Evolutionary conservation across 139 green algal species (phyloP), one percentile per base, ranked within the genome.

Genomic region (Coccomyxa sp.): DNA sequence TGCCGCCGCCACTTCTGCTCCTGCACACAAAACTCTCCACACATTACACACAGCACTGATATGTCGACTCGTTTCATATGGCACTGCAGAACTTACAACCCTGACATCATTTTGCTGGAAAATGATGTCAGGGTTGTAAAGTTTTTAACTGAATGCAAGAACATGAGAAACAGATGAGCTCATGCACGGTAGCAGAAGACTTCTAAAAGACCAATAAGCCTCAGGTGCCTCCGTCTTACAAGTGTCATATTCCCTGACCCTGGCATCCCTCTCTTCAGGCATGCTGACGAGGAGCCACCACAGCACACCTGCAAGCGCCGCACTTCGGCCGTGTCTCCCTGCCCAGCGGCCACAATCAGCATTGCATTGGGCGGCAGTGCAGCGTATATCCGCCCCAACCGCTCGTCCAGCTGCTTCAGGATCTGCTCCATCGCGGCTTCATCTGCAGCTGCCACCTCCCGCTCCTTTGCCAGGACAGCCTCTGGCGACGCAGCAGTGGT

Each of bases 331-430:
- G 89, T 95, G 85, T 95, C 88, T 0, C 92, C 93, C 67, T 93
- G 90, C 1, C 91, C 89, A 12, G 90, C 91, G 12, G 85, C 82
- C 57, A 95, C 84, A 7, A 96, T 13, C 16, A 96, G 68, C 86
- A 96, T 74, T 15, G 83, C 89, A 79, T 93, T 92, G 0, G 77
- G 16, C 18, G 88, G 88, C 81, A 93, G 81, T 0, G 84, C 86
- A 0, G 75, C 75, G 57, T 83, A 90, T 38, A 96, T n/a, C 17
- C 58, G 28, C 14, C 51, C 81, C 63, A 96, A 31, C 9, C 81
- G 82, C 0, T 17, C 31, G 67, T 94, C 90, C 17, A 93, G 81
- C 9, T 17, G 30, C 1, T 31, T 12, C 79, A 95, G 85, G 12
- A 80, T 81, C 0, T 11, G n/a, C 4, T 83, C 79, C 57, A 90